A percentile compares a stretch with the other conserved stretches of the same genome.
Conservation (phyloP, 1,139 yeast genomes). For the Diutina pseudorugosa region DNA sequence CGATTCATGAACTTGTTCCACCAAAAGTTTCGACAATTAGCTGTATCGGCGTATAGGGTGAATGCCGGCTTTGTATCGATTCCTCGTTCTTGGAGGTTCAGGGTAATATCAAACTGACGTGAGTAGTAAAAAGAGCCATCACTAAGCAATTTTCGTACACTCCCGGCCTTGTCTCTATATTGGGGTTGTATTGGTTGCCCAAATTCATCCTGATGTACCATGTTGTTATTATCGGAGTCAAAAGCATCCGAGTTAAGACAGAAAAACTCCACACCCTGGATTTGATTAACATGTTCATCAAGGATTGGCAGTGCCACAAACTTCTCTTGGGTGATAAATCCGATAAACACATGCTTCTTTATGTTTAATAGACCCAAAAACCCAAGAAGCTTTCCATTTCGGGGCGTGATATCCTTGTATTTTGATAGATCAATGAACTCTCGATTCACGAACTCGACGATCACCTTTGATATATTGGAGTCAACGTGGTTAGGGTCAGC, state of each 20-base stretch:
- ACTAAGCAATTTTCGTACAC: slow-evolving; percentile 42
- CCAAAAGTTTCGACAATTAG: slow-evolving; percentile 43
- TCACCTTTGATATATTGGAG: slow-evolving; percentile 16
- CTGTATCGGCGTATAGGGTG: slow-evolving; percentile 19
- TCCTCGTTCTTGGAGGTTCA: slow-evolving; percentile 43
- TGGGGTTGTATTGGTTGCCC: not conserved
- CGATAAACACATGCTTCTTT: slow-evolving; percentile 43
- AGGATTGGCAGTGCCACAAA: slow-evolving; percentile 50
- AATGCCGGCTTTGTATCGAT: slow-evolving; percentile 14
- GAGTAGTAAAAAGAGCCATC: slow-evolving; percentile 61
- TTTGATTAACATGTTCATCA: slow-evolving; percentile 37
- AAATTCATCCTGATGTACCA: not conserved
- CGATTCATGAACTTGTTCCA: slow-evolving; percentile 55
- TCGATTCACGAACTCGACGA: slow-evolving; percentile 38
- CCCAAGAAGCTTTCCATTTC: slow-evolving; percentile 28
- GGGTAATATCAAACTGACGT: slow-evolving; percentile 51
- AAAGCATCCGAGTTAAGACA: slow-evolving; percentile 47
- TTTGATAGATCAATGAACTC: slow-evolving; percentile 24
- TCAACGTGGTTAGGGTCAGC: slow-evolving; percentile 13
- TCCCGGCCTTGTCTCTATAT: slow-evolving; percentile 22
- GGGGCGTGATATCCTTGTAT: slow-evolving; percentile 31
- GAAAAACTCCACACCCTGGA: slow-evolving; percentile 48
- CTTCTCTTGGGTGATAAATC: slow-evolving; percentile 43
- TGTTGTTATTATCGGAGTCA: slow-evolving; percentile 21
- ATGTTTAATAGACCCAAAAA: slow-evolving; percentile 48